phyloP scores from a whole-genome alignment of 2,329 filamentous ascomycete genomes.

The Coniella vitis region DNA sequence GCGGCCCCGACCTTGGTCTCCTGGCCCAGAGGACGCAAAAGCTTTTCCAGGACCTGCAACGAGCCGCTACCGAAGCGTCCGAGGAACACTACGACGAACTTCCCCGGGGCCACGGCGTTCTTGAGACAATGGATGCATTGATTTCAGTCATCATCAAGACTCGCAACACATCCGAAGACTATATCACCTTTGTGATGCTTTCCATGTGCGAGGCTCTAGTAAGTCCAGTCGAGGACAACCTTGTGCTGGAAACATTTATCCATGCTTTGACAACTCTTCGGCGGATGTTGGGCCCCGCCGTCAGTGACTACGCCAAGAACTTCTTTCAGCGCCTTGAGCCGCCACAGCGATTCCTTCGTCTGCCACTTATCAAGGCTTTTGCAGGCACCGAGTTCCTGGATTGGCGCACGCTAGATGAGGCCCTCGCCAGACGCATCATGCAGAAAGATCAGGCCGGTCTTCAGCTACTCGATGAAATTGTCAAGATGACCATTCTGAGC shows the following conservation, averaged over 20 bases:
- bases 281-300: constrained; percentile 49
- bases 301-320: constrained; percentile 48
- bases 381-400: constrained; percentile 55
- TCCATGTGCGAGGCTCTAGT: constrained; percentile 53
- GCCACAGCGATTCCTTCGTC: constrained; percentile 43
- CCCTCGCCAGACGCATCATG: constrained; percentile 65
- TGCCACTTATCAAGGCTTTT: constrained; percentile 51
- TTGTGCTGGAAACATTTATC: constrained; percentile 55
- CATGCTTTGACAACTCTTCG: constrained; percentile 55
- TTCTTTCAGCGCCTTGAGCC: constrained; percentile 52
- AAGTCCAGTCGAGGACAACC: constrained; percentile 44
- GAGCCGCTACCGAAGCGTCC: constrained; percentile 43
- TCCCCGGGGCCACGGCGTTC: constrained; percentile 43
- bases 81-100: constrained; percentile 56
- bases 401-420: constrained; percentile 60
- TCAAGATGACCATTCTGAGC: constrained; percentile 72
- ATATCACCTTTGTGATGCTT: constrained; percentile 52
- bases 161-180: constrained; percentile 54
- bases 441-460: constrained; percentile 66
- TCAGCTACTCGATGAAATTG: constrained; percentile 70
- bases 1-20: constrained; percentile 36
- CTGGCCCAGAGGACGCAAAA: constrained; percentile 52
- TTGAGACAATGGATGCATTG: constrained; percentile 57
- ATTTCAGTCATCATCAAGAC: constrained; percentile 57
- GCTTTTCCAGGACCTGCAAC: constrained; percentile 50